Evolutionary conservation across 2,329 filamentous ascomycete species (phyloP).

Genomic region (Cytospora piceae): DNA sequence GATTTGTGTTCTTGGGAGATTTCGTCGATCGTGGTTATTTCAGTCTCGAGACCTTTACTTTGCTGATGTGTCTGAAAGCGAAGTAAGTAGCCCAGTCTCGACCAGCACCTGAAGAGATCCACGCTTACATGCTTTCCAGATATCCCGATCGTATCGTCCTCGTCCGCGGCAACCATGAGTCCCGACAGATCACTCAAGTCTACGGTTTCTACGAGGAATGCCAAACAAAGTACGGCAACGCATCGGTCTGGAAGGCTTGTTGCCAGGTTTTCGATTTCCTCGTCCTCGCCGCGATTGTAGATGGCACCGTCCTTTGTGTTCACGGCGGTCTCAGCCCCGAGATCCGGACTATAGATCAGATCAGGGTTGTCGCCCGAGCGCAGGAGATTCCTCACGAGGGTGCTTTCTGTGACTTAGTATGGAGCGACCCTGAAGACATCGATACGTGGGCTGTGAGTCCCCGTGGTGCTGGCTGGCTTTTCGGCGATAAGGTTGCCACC

Average conservation of each 20-base stretch:
- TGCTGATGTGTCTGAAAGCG: constrained; percentile 91
- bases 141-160: constrained; percentile 95
- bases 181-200: constrained; percentile 94
- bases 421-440: constrained; percentile 96
- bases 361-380: constrained; percentile 96
- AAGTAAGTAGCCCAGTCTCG: constrained; percentile 48
- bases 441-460: constrained; percentile 97
- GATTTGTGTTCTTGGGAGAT: constrained; percentile 73
- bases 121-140: constrained; percentile 57
- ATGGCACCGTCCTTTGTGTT: constrained; percentile 97
- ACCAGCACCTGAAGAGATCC: constrained; percentile 16
- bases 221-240: constrained; percentile 96
- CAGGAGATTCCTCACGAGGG: constrained; percentile 98
- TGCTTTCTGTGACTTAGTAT: constrained; percentile 96
- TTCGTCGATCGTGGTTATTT: constrained; percentile 98
- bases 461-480: constrained; percentile 94
- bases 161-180: constrained; percentile 97
- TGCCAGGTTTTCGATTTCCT: constrained; percentile 99
- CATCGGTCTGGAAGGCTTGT: constrained; percentile 99
- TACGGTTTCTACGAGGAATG: constrained; percentile 99
- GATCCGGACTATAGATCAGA: constrained; percentile 98
- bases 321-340: constrained; percentile 88
- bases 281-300: constrained; percentile 94
- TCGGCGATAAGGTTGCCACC: constrained; percentile 94
- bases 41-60: constrained; percentile 95